A percentile compares a stretch with the other conserved stretches of the same genome.
Conservation (phyloP, 2,329 filamentous ascomycete genomes). For the Penicillium sp. region DNA sequence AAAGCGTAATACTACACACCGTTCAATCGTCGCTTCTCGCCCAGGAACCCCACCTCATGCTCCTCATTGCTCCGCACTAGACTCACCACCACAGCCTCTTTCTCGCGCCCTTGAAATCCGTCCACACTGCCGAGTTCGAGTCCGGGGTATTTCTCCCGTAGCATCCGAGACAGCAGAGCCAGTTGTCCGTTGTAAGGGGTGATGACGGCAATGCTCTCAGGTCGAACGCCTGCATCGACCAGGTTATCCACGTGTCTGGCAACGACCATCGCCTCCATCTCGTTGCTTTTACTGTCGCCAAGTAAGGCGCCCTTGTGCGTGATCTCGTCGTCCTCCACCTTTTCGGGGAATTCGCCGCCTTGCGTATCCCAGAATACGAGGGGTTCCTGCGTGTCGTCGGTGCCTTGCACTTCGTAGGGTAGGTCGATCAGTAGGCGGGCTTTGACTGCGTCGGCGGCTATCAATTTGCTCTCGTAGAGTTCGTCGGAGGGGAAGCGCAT, state of each 20-base stretch:
- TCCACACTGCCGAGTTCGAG: slow-evolving; percentile 96
- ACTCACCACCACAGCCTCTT: slow-evolving; percentile 89
- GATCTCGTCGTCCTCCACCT: slow-evolving; percentile 66
- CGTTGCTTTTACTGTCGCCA: slow-evolving; percentile 83
- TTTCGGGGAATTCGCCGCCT: slow-evolving; percentile 85
- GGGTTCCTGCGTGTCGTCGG: slow-evolving; percentile 82
- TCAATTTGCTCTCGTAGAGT: slow-evolving; percentile 75
- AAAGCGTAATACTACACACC: slow-evolving; percentile 58
- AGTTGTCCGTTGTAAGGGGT: slow-evolving; percentile 97
- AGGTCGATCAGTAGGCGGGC: slow-evolving; percentile 70
- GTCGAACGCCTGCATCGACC: slow-evolving; percentile 71
- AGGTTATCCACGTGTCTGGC: slow-evolving; percentile 71
- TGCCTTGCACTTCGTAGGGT: slow-evolving; percentile 70
- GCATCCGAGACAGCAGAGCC: slow-evolving; percentile 66
- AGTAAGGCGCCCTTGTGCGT: slow-evolving; percentile 52
- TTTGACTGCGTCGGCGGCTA: slow-evolving; percentile 77
- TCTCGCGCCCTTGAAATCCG: slow-evolving; percentile 94
- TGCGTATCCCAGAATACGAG: slow-evolving; percentile 95
- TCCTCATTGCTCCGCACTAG: slow-evolving; percentile 88
- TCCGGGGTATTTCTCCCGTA: slow-evolving; percentile 77
- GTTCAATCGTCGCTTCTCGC: slow-evolving; percentile 86
- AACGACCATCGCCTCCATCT: slow-evolving; percentile 81
- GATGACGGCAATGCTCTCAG: slow-evolving; percentile 85
- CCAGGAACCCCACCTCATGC: slow-evolving; percentile 86
- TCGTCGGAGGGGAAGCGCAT: slow-evolving; percentile 91